phyloP scores from a whole-genome alignment of 768 basidiomycete genomes.

The Neoboletus brunneissimus region DNA sequence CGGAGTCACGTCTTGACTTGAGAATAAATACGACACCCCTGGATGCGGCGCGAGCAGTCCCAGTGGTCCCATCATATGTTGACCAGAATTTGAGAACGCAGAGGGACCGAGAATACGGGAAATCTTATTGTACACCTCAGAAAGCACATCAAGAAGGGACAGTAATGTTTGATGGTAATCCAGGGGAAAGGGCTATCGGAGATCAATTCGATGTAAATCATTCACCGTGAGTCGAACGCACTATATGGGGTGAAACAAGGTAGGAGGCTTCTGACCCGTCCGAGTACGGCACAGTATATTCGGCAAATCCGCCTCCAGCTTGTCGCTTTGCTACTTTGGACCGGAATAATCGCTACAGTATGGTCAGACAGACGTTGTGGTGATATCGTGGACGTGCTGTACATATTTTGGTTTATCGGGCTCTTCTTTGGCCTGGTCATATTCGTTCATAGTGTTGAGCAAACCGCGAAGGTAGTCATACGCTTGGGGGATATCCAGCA shows the following conservation, averaged over 20 bases:
- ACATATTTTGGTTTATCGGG: constrained; percentile 68
- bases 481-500: constrained; percentile 79
- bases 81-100: constrained; percentile 63
- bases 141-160: constrained; percentile 84
- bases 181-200: constrained; percentile 72
- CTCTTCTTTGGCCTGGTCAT: constrained; percentile 63
- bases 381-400: constrained; percentile 9
- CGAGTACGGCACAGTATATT: constrained; percentile 58
- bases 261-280: constrained; percentile 66
- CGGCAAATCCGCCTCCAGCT: constrained; percentile 48
- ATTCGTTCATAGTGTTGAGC: constrained; percentile 68
- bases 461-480: constrained; percentile 77
- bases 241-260: constrained; percentile 72
- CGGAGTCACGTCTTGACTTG: constrained; percentile 34
- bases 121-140: constrained; percentile 88
- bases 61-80: constrained; percentile 74
- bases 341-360: constrained; percentile 54
- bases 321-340: constrained; percentile 56
- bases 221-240: constrained; percentile 36
- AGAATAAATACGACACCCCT: constrained; percentile 77
- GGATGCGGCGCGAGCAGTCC: constrained; percentile 76
- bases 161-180: constrained; percentile 90
- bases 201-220: constrained; percentile 3
- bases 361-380: constrained; percentile 7
- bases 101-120: constrained; percentile 80